Base-by-base conservation (phyloP, 495 filamentous ascomycete species). In the Melanomma pulvis-pyrius region DNA sequence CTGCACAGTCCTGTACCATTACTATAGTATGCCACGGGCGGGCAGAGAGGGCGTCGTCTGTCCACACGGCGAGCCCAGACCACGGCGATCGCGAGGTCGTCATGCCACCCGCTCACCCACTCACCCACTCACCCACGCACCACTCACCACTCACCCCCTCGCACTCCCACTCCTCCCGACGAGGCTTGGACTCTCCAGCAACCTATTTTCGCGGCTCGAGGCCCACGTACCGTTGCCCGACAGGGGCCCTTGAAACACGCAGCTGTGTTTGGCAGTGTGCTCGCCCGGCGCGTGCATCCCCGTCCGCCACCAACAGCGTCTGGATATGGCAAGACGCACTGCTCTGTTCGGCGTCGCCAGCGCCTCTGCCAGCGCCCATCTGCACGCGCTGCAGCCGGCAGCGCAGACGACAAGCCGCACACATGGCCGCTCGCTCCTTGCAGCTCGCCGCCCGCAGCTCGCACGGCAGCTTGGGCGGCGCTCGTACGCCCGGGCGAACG, bases 231-330 rank as follows among this genome's bases (percentile, higher is more conserved):
- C 59, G 34, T 58, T 56, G 36, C 53, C 59, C 46, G 53, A 64
- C 61, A 49, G 57, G 53, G 55, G 55, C 25, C 50, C 55, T 65
- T 70, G 67, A 59, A 67, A 61, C 26, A 52, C 55, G 29, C 36
- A 52, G 62, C 52, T 47, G 39, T 22, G 19, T 53, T 25, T 52
- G 61, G 48, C 54, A 56, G 61, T 47, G 41, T 60, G 32, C 57
- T 50, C 30, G 57, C 57, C 57, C 57, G 57, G 19, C 28, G 41
- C 55, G 25, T 8, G 11, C 17, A 50, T 26, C 47, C 32, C 19
- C 3, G 49, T 13, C 41, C 41, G 48, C 63, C 63, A 60, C 29
- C 63, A 67, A 54, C 56, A 60, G 24, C 29, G 32, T 62, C 39
- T 57, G 36, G 61, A 65, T 50, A 28, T 28, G 55, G 62, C 17